Percentiles rank a stretch among this genome's conserved stretches.
phyloP scores from a whole-genome alignment of 176 grass and related monocot genomes.

The Carex cristatella region DNA sequence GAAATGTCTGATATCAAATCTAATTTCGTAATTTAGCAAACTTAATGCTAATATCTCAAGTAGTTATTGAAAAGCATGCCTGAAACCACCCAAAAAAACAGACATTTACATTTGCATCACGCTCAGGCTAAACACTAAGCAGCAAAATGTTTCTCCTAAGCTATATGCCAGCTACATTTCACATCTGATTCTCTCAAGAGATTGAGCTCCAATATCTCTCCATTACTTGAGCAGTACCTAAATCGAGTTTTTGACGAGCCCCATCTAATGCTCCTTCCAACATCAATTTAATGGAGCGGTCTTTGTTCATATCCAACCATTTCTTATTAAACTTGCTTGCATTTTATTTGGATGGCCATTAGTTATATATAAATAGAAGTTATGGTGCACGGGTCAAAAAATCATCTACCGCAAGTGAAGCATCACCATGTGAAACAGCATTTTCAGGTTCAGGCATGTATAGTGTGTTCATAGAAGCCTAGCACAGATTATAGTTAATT shows the following conservation, averaged over 20 bases:
- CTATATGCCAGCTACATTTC: not conserved
- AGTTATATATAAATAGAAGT: constrained; percentile 21
- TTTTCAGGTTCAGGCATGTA: constrained; percentile 95
- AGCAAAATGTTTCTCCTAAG: not conserved
- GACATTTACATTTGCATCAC: constrained; percentile 1
- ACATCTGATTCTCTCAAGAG: not conserved
- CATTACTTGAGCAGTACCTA: not conserved
- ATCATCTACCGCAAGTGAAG: constrained; percentile 77
- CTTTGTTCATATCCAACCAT: not conserved
- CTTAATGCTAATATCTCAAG: not conserved
- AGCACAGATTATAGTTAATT: constrained; percentile 22
- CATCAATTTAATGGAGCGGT: not conserved
- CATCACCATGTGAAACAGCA: constrained; percentile 88
- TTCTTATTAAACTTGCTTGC: not conserved
- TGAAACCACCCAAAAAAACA: not conserved
- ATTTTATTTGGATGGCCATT: constrained; percentile 5
- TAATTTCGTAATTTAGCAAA: not conserved
- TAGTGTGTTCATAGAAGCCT: constrained; percentile 61
- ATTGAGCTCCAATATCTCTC: not conserved
- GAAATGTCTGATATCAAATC: not conserved
- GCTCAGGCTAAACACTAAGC: not conserved
- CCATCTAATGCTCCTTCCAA: constrained; percentile 4
- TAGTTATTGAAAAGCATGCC: not conserved
- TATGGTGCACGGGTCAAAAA: constrained; percentile 53
- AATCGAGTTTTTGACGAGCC: not conserved